Evolutionary conservation across 176 grass and related monocot genomes (phyloP).

Genomic region (Hsuehochloa calcarea): DNA sequence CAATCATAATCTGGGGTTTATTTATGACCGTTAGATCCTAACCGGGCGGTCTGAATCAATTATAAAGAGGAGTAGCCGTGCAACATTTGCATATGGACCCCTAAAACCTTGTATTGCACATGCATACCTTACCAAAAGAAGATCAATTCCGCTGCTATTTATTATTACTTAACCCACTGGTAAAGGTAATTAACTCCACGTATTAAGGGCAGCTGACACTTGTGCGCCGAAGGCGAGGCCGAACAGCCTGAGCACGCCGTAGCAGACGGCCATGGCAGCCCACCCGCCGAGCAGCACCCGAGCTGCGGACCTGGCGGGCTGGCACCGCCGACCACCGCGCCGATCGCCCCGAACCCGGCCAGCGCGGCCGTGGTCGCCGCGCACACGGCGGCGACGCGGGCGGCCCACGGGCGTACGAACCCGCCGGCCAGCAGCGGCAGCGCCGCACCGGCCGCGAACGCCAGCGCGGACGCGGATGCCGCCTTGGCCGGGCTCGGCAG

Average conservation of each 20-base stretch:
- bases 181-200: neutral
- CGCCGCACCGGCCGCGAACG: constrained; percentile 22
- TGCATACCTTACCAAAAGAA: neutral
- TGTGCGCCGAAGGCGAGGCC: neutral
- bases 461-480: constrained; percentile 37
- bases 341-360: constrained; percentile 23
- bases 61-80: neutral
- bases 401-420: constrained; percentile 19
- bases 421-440: constrained; percentile 38
- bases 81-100: no score
- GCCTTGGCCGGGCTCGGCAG: constrained; percentile 39
- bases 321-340: constrained; percentile 27
- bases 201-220: neutral
- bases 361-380: constrained; percentile 17
- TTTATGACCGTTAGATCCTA: neutral
- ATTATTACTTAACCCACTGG: neutral
- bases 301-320: neutral
- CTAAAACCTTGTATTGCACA: neutral
- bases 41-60: neutral
- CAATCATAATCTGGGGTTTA: no score
- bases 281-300: constrained; percentile 47
- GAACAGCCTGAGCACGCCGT: constrained; percentile 39
- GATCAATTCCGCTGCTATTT: neutral
- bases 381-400: constrained; percentile 30
- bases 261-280: constrained; percentile 48